A percentile compares a stretch with the other conserved stretches of the same genome.
These are phyloP conservation scores for Fusarium sp. DNA, from an alignment of 2,329 filamentous ascomycete genomes.

Conservation along the genomic window DNA sequence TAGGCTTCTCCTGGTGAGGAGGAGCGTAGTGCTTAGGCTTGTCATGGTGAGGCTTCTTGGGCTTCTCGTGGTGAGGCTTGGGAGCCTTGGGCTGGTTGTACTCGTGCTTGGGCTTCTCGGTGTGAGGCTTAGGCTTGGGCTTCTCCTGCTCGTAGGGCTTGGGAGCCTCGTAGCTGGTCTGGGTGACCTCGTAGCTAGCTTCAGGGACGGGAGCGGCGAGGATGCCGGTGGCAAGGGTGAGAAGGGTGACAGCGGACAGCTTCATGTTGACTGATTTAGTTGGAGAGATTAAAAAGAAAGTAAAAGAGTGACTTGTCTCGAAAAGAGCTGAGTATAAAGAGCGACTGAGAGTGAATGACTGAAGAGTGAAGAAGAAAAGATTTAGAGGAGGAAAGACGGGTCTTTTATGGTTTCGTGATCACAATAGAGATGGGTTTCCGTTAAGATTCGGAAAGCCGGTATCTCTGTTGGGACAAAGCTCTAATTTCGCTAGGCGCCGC, in stretches of 20 bases:
- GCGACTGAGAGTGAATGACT: constrained; percentile 30
- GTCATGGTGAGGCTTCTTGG: neutral
- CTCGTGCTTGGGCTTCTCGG: constrained; percentile 2
- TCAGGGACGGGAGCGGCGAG: constrained; percentile 31
- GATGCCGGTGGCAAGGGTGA: constrained; percentile 34
- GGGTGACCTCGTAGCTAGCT: constrained; percentile 20
- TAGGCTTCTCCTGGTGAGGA: neutral
- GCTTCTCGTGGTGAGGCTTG: constrained; percentile 5
- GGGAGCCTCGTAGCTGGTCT: constrained; percentile 21
- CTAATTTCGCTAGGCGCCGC: constrained; percentile 14
- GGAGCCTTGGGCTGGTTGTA: constrained; percentile 1
- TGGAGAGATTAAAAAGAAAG: neutral
- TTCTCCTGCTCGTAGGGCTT: constrained; percentile 23
- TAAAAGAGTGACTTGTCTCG: constrained; percentile 1
- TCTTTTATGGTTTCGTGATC: constrained; percentile 20
- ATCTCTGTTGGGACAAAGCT: neutral
- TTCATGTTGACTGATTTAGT: constrained; percentile 25
- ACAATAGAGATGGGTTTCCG: neutral
- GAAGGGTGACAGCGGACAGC: constrained; percentile 36
- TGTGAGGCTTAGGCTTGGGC: neutral
- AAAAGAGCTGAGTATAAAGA: constrained; percentile 18
- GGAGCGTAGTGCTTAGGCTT: neutral
- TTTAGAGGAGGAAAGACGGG: neutral
- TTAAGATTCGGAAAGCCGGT: neutral
- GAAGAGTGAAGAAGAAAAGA: neutral